These are phyloP conservation scores for Aspergillus sp. DNA, from an alignment of 2,329 filamentous ascomycete species.

Conservation along the genomic window DNA sequence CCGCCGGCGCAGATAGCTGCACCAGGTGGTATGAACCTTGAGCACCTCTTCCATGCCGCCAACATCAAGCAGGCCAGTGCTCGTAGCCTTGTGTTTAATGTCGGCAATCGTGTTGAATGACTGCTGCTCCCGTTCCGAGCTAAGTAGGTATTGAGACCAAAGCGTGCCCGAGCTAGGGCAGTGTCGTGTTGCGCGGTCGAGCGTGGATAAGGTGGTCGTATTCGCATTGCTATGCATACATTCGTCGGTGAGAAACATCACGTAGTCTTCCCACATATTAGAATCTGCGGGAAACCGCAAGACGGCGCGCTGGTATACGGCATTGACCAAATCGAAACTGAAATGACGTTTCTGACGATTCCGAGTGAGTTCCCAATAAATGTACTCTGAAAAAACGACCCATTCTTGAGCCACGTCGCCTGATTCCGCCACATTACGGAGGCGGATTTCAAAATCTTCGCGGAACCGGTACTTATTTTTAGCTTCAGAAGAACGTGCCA, in stretches of 20 bases:
- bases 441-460: constrained; percentile 46
- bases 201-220: constrained; percentile 55
- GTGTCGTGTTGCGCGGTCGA: constrained; percentile 76
- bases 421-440: constrained; percentile 45
- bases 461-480: constrained; percentile 48
- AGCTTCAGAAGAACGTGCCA: constrained; percentile 43
- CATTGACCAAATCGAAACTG: constrained; percentile 48
- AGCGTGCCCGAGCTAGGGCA: constrained; percentile 87
- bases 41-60: constrained; percentile 81
- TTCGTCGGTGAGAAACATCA: constrained; percentile 59
- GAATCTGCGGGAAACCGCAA: constrained; percentile 65
- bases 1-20: constrained; percentile 78
- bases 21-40: constrained; percentile 90
- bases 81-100: constrained; percentile 88
- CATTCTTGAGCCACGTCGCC: constrained; percentile 48
- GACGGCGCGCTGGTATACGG: constrained; percentile 71
- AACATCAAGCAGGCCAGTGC: constrained; percentile 72
- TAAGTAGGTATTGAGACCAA: constrained; percentile 83
- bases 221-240: constrained; percentile 40
- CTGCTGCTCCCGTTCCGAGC: constrained; percentile 68
- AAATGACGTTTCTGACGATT: constrained; percentile 49
- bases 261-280: constrained; percentile 72
- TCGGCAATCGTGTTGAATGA: constrained; percentile 73
- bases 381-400: constrained; percentile 55
- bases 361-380: constrained; percentile 73